phyloP scores from a whole-genome alignment of 257 asterid genomes.

The Solanum ahanhuiri region DNA sequence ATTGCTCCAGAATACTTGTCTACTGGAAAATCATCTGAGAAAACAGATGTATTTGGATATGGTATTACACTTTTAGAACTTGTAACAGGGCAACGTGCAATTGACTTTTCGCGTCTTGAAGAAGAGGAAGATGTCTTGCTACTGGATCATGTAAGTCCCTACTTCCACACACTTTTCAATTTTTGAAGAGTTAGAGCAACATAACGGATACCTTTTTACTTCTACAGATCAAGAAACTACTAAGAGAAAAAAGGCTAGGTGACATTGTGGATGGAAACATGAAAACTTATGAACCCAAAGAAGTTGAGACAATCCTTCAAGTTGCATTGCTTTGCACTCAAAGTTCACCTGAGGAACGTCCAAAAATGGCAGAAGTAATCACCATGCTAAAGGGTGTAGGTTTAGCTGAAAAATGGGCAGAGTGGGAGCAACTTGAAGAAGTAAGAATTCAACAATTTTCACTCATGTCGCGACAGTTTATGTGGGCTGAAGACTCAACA shows the following conservation, averaged over 20 bases:
- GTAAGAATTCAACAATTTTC: constrained; percentile 41
- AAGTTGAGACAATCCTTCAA: constrained; percentile 64
- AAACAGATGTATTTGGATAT: constrained; percentile 85
- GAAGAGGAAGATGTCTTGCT: constrained; percentile 92
- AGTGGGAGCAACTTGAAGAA: constrained; percentile 81
- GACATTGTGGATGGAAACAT: constrained; percentile 62
- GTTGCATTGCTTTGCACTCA: constrained; percentile 91
- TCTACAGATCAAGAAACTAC: constrained; percentile 57
- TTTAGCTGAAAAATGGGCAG: constrained; percentile 80
- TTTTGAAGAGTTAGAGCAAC: neutral
- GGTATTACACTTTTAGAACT: constrained; percentile 87
- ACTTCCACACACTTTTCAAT: neutral
- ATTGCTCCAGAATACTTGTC: constrained; percentile 89
- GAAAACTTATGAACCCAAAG: constrained; percentile 33
- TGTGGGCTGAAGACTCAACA: constrained; percentile 70
- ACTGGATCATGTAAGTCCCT: constrained; percentile 65
- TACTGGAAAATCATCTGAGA: constrained; percentile 81
- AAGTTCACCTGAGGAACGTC: constrained; percentile 71
- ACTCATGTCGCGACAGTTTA: constrained; percentile 37
- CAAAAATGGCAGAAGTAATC: constrained; percentile 64
- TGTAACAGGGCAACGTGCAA: constrained; percentile 85
- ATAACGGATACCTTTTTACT: neutral
- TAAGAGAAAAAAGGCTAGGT: constrained; percentile 53
- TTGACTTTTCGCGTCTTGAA: constrained; percentile 78
- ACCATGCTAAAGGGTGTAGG: constrained; percentile 75